Evolutionary conservation across 805 yeast genomes (phyloP), one percentile per base, ranked within the genome.

Genomic region (Candida nanaspora): DNA sequence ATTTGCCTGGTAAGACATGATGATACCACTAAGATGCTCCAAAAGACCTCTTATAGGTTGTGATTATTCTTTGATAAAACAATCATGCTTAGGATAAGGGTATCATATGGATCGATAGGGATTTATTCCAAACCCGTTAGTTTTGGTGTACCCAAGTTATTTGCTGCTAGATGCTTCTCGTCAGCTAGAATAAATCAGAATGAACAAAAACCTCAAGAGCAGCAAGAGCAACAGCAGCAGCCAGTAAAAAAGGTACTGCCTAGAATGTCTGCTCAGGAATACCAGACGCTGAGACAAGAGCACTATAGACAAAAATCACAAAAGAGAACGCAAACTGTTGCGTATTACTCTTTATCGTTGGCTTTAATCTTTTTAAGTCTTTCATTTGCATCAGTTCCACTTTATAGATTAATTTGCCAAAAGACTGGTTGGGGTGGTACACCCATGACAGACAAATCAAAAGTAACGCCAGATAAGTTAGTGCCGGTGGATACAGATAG

Each of bases 371-470:
- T 86, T 46, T 63, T 86, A 15, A 86, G 95, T 0, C 66, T 91
- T 6, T 74, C 95, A 0, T 93, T 87, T 62, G 85, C 88, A 9
- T 86, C 96, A 1, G 98, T 93, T 16, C 98, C 98, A 4, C 65
- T 93, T 6, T 93, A 93, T 61, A 69, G 97, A 49, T 87, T 89
- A 8, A 71, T 93, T 25, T 93, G 98, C 68, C 86, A 89, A 52
- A 75, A 94, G 61, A 89, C 97, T 0, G 98, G 98, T 0, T 93
- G 84, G 76, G 96, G 91, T 38, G 98, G 98, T 33, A 80, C 83
- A 8, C 98, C 98, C 10, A 83, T 89, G 51, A 89, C 97, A 0
- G 98, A 93, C 57, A 62, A 69, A 34, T 60, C 80, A 10, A 79
- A 75, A 52, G 86, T 93, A 62, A 86, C 96, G 1, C 78, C 87